phyloP scores from a whole-genome alignment of 352 stramenopile species.

The Phytophthora sansomeana region DNA sequence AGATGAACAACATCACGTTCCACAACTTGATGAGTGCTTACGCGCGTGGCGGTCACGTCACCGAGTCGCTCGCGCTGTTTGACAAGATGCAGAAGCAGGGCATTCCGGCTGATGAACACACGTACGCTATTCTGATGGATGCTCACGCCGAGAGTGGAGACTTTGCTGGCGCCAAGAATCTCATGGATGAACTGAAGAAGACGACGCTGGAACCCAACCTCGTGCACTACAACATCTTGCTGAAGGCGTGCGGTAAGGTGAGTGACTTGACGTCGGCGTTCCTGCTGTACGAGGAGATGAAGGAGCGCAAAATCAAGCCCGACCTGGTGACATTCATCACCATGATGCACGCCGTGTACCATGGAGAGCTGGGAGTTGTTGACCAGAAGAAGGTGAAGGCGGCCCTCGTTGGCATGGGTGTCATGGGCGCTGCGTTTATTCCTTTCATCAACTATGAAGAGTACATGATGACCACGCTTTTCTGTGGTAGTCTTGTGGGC shows the following conservation, averaged over 20 bases:
- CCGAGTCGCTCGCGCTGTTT: constrained; percentile 65
- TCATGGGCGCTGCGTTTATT: constrained; percentile 61
- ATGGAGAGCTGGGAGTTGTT: constrained; percentile 74
- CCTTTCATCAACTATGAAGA: constrained; percentile 81
- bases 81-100: constrained; percentile 61
- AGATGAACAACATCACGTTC: constrained; percentile 80
- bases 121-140: constrained; percentile 85
- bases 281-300: constrained; percentile 89
- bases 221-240: constrained; percentile 85
- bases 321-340: constrained; percentile 86
- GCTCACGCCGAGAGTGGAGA: constrained; percentile 64
- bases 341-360: constrained; percentile 90
- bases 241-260: constrained; percentile 82
- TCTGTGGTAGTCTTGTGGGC: constrained; percentile 75
- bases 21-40: constrained; percentile 80
- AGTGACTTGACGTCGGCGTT: constrained; percentile 76
- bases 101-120: constrained; percentile 60
- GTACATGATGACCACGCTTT: constrained; percentile 77
- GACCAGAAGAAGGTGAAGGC: constrained; percentile 76
- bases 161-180: constrained; percentile 54
- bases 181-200: constrained; percentile 69
- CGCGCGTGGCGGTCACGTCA: constrained; percentile 56
- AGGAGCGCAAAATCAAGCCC: constrained; percentile 69
- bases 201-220: constrained; percentile 46
- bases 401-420: constrained; percentile 62